These are phyloP conservation scores for Neoscytalidium dimidiatum DNA, from an alignment of 2,329 filamentous ascomycete genomes.

Conservation along the genomic window DNA sequence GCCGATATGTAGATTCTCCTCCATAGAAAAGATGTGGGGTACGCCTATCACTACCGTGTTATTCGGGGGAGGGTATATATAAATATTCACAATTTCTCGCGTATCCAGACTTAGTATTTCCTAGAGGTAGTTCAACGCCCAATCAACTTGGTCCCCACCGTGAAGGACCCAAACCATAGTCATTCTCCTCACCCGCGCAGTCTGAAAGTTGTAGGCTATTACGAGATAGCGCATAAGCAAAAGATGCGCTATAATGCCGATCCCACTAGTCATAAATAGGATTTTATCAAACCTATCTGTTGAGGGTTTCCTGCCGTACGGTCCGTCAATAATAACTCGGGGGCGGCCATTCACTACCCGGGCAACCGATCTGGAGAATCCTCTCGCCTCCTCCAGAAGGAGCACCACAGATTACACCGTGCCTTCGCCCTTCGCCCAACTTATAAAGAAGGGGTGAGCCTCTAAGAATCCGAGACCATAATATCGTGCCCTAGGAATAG, in stretches of 20 bases:
- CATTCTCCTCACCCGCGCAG: constrained; percentile 21
- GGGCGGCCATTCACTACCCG: not conserved
- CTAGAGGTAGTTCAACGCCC: constrained; percentile 12
- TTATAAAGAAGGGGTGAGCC: constrained; percentile 2
- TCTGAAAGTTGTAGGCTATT: constrained; percentile 19
- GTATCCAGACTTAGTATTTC: not conserved
- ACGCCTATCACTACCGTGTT: not conserved
- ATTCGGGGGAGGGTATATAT: not conserved
- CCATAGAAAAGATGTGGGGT: not conserved
- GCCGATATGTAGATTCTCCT: not conserved
- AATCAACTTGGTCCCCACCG: constrained; percentile 19
- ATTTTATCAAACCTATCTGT: constrained; percentile 21
- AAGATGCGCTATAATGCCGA: constrained; percentile 23
- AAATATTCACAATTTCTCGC: constrained; percentile 18
- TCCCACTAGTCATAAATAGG: constrained; percentile 21
- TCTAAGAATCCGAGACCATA: not conserved
- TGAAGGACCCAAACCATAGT: constrained; percentile 21
- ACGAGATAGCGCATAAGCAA: constrained; percentile 20
- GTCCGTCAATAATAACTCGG: constrained; percentile 22
- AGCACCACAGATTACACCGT: not conserved
- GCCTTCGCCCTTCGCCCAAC: no score
- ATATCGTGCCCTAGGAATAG: not conserved
- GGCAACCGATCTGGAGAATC: constrained; percentile 17
- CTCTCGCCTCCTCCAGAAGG: not conserved
- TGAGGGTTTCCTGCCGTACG: constrained; percentile 17